Evolutionary conservation across 2,329 filamentous ascomycete species (phyloP).

Genomic region (Dothideomycetes sp.): DNA sequence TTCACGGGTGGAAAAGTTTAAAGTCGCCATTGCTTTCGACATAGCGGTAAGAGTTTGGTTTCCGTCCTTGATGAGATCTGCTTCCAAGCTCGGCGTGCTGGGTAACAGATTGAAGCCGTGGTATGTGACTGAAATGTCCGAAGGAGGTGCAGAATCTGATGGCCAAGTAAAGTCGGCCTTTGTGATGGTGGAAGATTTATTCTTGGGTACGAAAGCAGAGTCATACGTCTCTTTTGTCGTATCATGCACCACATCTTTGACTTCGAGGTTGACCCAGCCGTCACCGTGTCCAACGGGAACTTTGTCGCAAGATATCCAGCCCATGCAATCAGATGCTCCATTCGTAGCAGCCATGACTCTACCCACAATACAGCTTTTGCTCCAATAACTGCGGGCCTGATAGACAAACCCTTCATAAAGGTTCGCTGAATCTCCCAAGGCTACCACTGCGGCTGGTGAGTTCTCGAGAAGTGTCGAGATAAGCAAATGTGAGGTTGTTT

Average conservation of each 20-base stretch:
- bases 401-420: conserved; percentile 48
- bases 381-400: conserved; percentile 45
- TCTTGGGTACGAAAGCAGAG: conserved; percentile 28
- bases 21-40: neutral
- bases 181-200: conserved; percentile 17
- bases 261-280: conserved; percentile 43
- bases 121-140: conserved; percentile 22
- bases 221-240: conserved; percentile 25
- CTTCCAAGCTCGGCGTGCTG: conserved; percentile 15
- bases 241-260: conserved; percentile 30
- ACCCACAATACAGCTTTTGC: conserved; percentile 46
- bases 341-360: conserved; percentile 41
- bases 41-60: conserved; percentile 4
- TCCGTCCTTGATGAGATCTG: neutral
- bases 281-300: conserved; percentile 33
- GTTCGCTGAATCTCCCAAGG: conserved; percentile 42
- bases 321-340: conserved; percentile 43
- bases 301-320: conserved; percentile 39
- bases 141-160: conserved; percentile 24
- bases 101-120: conserved; percentile 18
- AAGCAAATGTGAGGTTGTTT: conserved; percentile 45
- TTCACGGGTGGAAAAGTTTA: no score
- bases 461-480: conserved; percentile 49
- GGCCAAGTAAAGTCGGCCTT: conserved; percentile 28
- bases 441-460: conserved; percentile 38